Evolutionary conservation across 176 grass and related monocot genomes (phyloP).

Genomic region (Coix lacrymajobi): DNA sequence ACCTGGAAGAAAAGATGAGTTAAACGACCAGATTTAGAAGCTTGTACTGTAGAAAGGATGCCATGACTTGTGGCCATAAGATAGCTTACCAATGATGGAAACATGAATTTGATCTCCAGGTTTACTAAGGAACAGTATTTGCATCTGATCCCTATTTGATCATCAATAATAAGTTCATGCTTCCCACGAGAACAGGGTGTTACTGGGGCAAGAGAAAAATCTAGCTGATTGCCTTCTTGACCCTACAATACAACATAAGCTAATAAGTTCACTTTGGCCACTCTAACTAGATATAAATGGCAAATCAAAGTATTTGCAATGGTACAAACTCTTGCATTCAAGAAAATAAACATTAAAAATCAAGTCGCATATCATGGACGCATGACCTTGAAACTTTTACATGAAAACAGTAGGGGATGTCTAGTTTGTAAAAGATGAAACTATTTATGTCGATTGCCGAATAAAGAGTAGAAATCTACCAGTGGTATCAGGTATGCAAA

Average conservation of each 20-base stretch:
- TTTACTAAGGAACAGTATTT: constrained; percentile 58
- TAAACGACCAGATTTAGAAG: background rate
- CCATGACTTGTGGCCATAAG: constrained; percentile 2
- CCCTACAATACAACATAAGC: constrained; percentile 36
- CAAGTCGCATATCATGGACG: background rate
- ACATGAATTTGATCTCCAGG: constrained; percentile 57
- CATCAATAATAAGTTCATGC: constrained; percentile 62
- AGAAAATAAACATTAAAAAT: constrained; percentile 17
- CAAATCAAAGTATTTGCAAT: background rate
- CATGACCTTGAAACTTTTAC: background rate
- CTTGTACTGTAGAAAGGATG: background rate
- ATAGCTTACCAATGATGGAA: constrained; percentile 50
- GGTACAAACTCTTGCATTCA: background rate
- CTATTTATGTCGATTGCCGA: background rate
- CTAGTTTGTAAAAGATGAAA: constrained; percentile 11
- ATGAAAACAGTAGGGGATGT: background rate
- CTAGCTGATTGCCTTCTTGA: constrained; percentile 23
- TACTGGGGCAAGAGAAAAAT: constrained; percentile 11
- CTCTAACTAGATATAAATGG: constrained; percentile 2
- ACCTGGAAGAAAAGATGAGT: constrained; percentile 35
- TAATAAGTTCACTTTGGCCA: constrained; percentile 6
- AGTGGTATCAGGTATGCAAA: background rate
- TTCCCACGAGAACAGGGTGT: constrained; percentile 53
- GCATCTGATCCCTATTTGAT: constrained; percentile 63
- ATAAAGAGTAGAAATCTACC: background rate